Evolutionary conservation across 2,329 filamentous ascomycete species (phyloP), one percentile per base, ranked within the genome.

Genomic region (Didymella exigua): DNA sequence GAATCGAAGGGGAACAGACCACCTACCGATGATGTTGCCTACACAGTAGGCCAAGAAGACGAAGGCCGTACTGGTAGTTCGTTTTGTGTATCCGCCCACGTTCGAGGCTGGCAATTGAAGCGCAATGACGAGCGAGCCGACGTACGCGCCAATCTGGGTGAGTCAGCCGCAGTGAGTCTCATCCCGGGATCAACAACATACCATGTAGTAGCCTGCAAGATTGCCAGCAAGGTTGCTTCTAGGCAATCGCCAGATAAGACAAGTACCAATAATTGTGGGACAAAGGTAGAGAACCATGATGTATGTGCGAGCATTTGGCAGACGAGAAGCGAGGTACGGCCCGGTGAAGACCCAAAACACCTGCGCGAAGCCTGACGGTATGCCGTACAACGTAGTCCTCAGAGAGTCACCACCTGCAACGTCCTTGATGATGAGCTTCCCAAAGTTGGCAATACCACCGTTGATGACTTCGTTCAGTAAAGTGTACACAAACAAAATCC

Each of bases 371-470:
- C 83, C 83, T 37, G 80, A 77, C 0, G 83, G 84, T 27, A 86
- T 85, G 0, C 82, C 83, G 3, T 82, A 75, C 0, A 79, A 79
- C 0, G 81, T 82, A 0, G 83, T 84, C 7, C 75, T 62, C 0
- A 83, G 71, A 0, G 79, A 60, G 42, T 78, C 74, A 5, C 46
- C 46, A 1, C 65, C 61, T 16, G 78, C 77, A 2, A 82, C 69
- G 1, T 79, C 77, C 51, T 84, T 83, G 64, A 84, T 77, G 49
- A 85, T 84, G 19, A 83, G 75, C 49, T 82, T 84, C 33, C 80
- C 79, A 58, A 85, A 85, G 59, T 82, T 84, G 5, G 82, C 78
- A 8, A 83, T 68, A 0, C 82, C 83, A 3, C 81, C 81, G 43
- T 78, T 85, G 58, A 84, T 78, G 2, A 76, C 70, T 60, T 85